Conservation (phyloP, 371 early-diverging fungal genomes). For the Actinomortierella wolfii region DNA sequence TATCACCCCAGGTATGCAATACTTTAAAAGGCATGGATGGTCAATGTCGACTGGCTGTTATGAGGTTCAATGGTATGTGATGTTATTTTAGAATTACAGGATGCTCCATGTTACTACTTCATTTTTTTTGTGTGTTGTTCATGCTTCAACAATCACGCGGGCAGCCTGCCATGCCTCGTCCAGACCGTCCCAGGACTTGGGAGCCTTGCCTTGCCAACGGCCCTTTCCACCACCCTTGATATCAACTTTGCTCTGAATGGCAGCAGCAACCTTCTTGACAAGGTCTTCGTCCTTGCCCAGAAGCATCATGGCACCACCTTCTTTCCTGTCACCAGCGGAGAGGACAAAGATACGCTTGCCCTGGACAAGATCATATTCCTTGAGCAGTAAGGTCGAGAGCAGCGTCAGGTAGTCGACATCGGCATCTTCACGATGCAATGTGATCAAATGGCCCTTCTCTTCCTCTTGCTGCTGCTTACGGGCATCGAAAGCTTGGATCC, state of each 20-base stretch:
- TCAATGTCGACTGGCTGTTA: too few relatives aligned
- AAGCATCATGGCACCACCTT: conserved; percentile 61
- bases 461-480: neutral
- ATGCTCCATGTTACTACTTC: too few relatives aligned
- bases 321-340: conserved; percentile 54
- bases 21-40: too few relatives aligned
- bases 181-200: conserved; percentile 57
- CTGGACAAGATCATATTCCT: conserved; percentile 45
- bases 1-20: too few relatives aligned
- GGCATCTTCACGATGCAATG: conserved; percentile 62
- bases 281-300: conserved; percentile 49
- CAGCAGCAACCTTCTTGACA: conserved; percentile 53
- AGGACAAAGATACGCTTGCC: conserved; percentile 47
- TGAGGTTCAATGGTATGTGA: too few relatives aligned
- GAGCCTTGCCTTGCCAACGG: conserved; percentile 67
- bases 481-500: conserved; percentile 19
- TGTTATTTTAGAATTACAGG: too few relatives aligned
- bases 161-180: conserved; percentile 44
- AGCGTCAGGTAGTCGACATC: conserved; percentile 61
- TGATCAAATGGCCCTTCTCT: conserved; percentile 17
- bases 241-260: conserved; percentile 38
- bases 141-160: conserved; percentile 3
- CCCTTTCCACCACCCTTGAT: conserved; percentile 73
- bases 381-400: conserved; percentile 39
- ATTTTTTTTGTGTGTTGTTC: too few relatives aligned